Evolutionary conservation across 2,329 filamentous ascomycete species (phyloP), one percentile per base, ranked within the genome.

Genomic region (Trichophyton verrucosum): DNA sequence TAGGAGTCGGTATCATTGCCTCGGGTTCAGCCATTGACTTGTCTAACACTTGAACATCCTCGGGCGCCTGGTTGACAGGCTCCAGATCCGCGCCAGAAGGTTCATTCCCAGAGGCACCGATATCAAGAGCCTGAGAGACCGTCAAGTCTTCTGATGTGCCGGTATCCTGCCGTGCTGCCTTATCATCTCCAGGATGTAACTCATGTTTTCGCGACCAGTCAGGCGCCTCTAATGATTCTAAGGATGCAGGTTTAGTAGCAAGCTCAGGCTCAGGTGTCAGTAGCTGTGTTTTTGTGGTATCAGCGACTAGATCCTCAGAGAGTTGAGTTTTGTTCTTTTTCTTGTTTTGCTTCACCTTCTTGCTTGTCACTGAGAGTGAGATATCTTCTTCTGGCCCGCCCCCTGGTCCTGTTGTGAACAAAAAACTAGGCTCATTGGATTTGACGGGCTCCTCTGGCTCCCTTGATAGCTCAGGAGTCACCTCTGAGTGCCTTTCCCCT

Each of bases 1-100:
- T 38, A 51, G 51, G 42, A 3, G 27, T 47, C 38, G 27, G 51
- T 38, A 60, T 22, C 36, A 58, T 55, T 20, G 24, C 40, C 20
- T 60, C 57, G 49, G 40, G 17, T 17, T 59, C 55, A 42, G 49
- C 56, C 22, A 61, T 57, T 57, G 57, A 51, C 24, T 20, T 61
- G 53, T 62, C 59, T 49, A 66, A 64, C 24, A 65, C 64, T 24
- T 24, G 20, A 6, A 51, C 22, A 15, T 51, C 20, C 20, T 55
- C 27, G 1, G 27, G 6, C 5, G 51, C 24, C 51, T 17, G 13
- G n/a, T n/a, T 17, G 11, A n/a, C 27, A n/a, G 13, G 11, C 27
- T 55, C 3, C 22, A 1, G 15, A 3, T 24, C 46, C 3, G 20
- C 2, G 20, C 46, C 46, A 27, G 46, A 24, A 15, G 46, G 15